Evolutionary conservation across 106 monocot species (phyloP).

Genomic region (Cymbidium sinense): DNA sequence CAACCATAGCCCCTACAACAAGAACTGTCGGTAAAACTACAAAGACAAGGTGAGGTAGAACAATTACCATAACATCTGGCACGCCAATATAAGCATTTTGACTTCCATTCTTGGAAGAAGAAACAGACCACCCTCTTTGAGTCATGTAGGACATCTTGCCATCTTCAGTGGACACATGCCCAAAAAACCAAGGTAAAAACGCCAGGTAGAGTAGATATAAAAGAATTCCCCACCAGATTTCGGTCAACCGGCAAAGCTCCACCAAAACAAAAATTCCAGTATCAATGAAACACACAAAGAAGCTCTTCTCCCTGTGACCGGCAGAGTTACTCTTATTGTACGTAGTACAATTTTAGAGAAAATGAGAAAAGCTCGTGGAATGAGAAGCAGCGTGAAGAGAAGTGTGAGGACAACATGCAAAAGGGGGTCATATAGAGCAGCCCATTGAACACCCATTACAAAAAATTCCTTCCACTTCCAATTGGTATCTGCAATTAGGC

Average conservation of each 20-base stretch:
- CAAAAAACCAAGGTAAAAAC: conserved; percentile 82
- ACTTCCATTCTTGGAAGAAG: conserved; percentile 4
- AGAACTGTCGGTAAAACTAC: conserved; percentile 74
- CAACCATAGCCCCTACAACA: conserved; percentile 55
- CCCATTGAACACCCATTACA: conserved; percentile 88
- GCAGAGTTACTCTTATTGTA: conserved; percentile 18
- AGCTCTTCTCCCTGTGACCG: conserved; percentile 15
- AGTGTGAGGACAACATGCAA: conserved; percentile 36
- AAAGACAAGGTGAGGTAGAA: conserved; percentile 79
- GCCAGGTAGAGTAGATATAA: conserved; percentile 60
- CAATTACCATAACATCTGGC: conserved; percentile 93
- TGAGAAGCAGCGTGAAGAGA: conserved; percentile 56
- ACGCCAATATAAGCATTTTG: conserved; percentile 32
- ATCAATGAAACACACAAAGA: conserved; percentile 15
- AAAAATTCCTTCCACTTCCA: conserved; percentile 94
- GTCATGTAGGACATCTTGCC: conserved; percentile 53
- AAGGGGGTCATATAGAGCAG: conserved; percentile 41
- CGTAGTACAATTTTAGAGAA: conserved; percentile 27
- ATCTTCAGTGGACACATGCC: conserved; percentile 59
- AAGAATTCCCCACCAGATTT: conserved; percentile 50
- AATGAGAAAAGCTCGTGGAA: conserved; percentile 42
- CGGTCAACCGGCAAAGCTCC: conserved; percentile 57
- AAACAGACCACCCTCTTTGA: conserved; percentile 60
- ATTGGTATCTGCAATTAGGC: conserved; percentile 41
- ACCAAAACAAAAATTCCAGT: conserved; percentile 37